Evolutionary conservation across 1,284 basidiomycete genomes (phyloP).

Genomic region (Earliella scabrosa): DNA sequence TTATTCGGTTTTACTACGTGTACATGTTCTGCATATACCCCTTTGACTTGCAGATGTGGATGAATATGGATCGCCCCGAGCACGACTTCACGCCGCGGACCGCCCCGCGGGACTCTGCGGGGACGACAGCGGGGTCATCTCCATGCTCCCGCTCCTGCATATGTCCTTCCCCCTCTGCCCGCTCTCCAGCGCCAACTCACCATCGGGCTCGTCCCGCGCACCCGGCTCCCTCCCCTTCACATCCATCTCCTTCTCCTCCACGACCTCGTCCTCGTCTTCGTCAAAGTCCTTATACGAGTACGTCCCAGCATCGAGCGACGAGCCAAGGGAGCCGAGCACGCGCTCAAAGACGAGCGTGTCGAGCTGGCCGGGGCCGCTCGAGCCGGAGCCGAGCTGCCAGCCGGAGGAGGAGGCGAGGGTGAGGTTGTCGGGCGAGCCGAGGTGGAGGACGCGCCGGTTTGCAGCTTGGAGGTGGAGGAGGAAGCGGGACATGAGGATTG

Average conservation of each 20-base stretch:
- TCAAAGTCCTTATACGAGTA: not conserved
- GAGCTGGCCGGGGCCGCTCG: too few species aligned
- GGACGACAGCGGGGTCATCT: not conserved
- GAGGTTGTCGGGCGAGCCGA: not conserved
- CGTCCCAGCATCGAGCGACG: not conserved
- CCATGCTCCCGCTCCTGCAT: not conserved
- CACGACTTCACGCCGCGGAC: not conserved
- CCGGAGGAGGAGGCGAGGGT: not conserved
- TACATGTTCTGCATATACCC: too few species aligned
- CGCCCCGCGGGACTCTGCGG: not conserved
- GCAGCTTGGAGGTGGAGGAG: conserved; percentile 8
- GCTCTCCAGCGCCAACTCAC: not conserved
- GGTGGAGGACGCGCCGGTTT: not conserved
- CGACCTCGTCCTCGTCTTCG: not conserved
- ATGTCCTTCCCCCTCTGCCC: not conserved
- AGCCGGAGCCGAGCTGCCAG: too few species aligned
- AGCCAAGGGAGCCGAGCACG: not conserved
- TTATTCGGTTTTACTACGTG: too few species aligned
- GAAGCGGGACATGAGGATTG: conserved; percentile 12
- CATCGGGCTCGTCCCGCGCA: not conserved
- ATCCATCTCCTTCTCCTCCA: not conserved
- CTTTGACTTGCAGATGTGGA: too few species aligned
- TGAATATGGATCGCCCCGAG: too few species aligned
- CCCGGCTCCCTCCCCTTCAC: not conserved
- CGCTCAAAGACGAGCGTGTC: conserved; percentile 5